These are phyloP conservation scores for Microdochium nivale DNA, from an alignment of 2,329 filamentous ascomycete species.

Conservation along the genomic window DNA sequence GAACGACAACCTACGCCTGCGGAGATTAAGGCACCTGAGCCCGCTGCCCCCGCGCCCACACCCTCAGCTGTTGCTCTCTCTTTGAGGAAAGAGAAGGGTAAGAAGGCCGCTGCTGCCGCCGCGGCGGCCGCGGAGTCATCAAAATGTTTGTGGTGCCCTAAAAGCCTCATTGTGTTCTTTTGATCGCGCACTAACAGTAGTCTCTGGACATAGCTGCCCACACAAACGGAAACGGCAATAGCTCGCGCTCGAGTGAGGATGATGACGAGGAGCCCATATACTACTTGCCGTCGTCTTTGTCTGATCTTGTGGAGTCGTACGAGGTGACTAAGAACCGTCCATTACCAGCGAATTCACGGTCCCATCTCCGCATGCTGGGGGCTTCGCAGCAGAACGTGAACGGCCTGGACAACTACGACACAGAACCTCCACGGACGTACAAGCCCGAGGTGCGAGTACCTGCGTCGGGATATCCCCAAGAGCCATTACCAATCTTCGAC, in stretches of 20 bases:
- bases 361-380: constrained; percentile 65
- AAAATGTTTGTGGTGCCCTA: constrained; percentile 28
- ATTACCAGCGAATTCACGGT: constrained; percentile 50
- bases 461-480: constrained; percentile 78
- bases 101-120: constrained; percentile 28
- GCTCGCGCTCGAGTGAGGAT: constrained; percentile 35
- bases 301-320: constrained; percentile 86
- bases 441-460: constrained; percentile 74
- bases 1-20: constrained; percentile 8
- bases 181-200: constrained; percentile 11
- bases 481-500: constrained; percentile 85
- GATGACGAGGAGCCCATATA: constrained; percentile 66
- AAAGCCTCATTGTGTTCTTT: neutral
- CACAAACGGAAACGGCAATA: constrained; percentile 44
- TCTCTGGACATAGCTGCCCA: constrained; percentile 23
- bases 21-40: constrained; percentile 24
- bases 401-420: constrained; percentile 68
- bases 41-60: constrained; percentile 14
- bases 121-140: constrained; percentile 31
- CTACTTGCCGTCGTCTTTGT: constrained; percentile 79
- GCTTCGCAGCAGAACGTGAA: constrained; percentile 55
- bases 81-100: constrained; percentile 23
- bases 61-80: constrained; percentile 9
- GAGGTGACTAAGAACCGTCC: constrained; percentile 71
- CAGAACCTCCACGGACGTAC: constrained; percentile 77